Percentiles rank a stretch among this genome's conserved stretches.
Evolutionary conservation across 805 yeast species (phyloP).

Genomic region (Geotrichum ghanense): DNA sequence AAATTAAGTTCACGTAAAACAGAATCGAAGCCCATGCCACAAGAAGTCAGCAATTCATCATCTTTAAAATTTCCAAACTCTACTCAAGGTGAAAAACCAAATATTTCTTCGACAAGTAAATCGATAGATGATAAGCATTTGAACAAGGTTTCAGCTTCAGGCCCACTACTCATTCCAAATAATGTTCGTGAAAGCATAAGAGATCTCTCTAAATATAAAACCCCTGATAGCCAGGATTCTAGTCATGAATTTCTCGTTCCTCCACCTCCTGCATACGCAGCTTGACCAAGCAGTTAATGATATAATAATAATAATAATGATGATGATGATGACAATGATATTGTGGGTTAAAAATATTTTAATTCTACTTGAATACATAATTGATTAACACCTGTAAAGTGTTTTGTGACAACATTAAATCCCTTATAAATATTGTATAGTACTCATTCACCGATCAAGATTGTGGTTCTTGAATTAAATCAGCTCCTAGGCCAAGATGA

Average conservation of each 20-base stretch:
- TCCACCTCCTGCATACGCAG: constrained; percentile 1
- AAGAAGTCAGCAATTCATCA: background rate
- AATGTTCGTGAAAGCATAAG: background rate
- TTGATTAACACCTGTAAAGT: no score
- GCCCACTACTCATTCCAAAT: background rate
- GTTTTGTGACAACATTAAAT: no score
- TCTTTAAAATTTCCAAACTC: background rate
- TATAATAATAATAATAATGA: no score
- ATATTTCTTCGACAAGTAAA: background rate
- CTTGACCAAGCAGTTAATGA: background rate
- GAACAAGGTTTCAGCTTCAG: no score
- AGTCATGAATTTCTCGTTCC: background rate
- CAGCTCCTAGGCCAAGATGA: background rate
- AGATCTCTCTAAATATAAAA: background rate
- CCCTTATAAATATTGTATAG: no score
- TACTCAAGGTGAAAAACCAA: background rate
- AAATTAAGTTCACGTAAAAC: constrained; percentile 17
- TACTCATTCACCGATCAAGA: no score
- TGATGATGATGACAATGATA: no score
- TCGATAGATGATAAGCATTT: background rate
- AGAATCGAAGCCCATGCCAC: background rate
- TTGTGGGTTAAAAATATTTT: no score
- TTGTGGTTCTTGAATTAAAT: background rate
- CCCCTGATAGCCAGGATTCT: background rate
- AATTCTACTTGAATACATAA: no score